Conservation (phyloP, 2,329 filamentous ascomycete genomes). For the Colletotrichum euphorbiae region DNA sequence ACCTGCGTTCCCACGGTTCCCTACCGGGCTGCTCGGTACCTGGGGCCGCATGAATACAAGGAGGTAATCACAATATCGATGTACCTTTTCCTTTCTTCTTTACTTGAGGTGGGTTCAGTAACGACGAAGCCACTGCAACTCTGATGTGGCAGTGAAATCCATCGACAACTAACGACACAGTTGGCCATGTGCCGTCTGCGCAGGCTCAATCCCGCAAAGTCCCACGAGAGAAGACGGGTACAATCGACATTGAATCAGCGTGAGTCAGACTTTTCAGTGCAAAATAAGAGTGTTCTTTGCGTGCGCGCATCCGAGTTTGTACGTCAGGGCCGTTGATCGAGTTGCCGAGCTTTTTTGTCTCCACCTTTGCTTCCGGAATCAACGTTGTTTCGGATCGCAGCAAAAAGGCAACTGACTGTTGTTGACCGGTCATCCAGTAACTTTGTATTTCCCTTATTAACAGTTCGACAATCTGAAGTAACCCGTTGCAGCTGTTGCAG, state of each 20-base stretch:
- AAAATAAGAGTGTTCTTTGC: no score
- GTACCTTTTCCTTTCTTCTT: not conserved
- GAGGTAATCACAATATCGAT: constrained; percentile 6
- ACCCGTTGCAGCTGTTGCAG: constrained; percentile 12
- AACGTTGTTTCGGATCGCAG: constrained; percentile 2
- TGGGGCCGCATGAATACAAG: constrained; percentile 9
- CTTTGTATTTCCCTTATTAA: not conserved
- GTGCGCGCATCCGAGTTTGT: no score
- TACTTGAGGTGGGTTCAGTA: not conserved
- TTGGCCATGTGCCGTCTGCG: not conserved
- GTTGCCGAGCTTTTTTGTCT: not conserved
- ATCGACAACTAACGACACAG: no score
- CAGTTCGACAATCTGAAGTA: not conserved
- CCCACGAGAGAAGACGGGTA: not conserved
- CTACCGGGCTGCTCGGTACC: constrained; percentile 8
- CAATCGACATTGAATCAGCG: no score
- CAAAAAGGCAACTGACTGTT: not conserved
- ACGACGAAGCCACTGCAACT: constrained; percentile 13
- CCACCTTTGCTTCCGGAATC: not conserved
- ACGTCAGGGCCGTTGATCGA: not conserved
- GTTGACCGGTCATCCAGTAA: not conserved
- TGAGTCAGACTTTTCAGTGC: no score
- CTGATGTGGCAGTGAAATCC: not conserved
- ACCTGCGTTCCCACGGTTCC: constrained; percentile 23
- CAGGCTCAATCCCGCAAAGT: not conserved